Percentiles rank a stretch among this genome's conserved stretches.
phyloP scores from a whole-genome alignment of 345 rosid genomes.

The Brassica napus region Da-Ae NC_063447.1:32751501-32752000 shows the following conservation, averaged over 20 bases:
- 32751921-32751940: neutral
- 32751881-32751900: conserved; percentile 18
- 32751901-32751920: conserved; percentile 20
- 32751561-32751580: neutral
- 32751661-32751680: too few relatives aligned
- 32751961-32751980: neutral
- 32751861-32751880: conserved; percentile 10
- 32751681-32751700: neutral
- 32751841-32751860: conserved; percentile 48
- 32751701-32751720: conserved; percentile 33
- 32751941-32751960: neutral
- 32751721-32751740: conserved; percentile 9
- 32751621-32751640: neutral
- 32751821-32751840: neutral
- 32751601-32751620: too few relatives aligned
- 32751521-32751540: too few relatives aligned
- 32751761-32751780: conserved; percentile 29
- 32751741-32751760: conserved; percentile 28
- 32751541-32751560: neutral
- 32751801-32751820: neutral
- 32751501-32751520: too few relatives aligned
- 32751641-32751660: too few relatives aligned
- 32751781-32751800: neutral
- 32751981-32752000: conserved; percentile 24
- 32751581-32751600: neutral